Percentiles rank a stretch among this genome's conserved stretches.
These are phyloP conservation scores for Anastatica hierochuntica DNA, from an alignment of 345 rosid species.

Conservation along the genomic window DNA sequence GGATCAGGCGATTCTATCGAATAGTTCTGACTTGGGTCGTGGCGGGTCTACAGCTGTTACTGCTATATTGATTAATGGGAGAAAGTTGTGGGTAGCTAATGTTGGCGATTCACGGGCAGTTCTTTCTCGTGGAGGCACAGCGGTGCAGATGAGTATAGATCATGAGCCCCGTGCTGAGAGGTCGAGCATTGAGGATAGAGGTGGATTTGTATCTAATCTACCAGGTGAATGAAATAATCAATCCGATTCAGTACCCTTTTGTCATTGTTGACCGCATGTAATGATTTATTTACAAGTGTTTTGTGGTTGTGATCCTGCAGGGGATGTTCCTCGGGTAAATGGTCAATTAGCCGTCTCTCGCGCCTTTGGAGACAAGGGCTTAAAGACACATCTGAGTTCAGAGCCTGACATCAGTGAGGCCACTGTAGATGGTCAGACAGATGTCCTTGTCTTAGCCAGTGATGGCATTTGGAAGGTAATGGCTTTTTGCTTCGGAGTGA, in stretches of 20 bases:
- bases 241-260: not conserved
- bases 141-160: slow-evolving; percentile 49
- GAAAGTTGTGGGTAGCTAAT: slow-evolving; percentile 53
- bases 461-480: slow-evolving; percentile 89
- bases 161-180: slow-evolving; percentile 72
- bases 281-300: not conserved
- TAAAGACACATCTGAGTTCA: slow-evolving; percentile 69
- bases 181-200: slow-evolving; percentile 62
- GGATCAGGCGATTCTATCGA: slow-evolving; percentile 61
- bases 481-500: not conserved
- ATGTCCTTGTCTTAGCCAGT: slow-evolving; percentile 53
- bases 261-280: not conserved
- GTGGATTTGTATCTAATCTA: slow-evolving; percentile 83
- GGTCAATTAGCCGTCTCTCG: slow-evolving; percentile 86
- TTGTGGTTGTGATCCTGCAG: slow-evolving; percentile 19
- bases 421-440: slow-evolving; percentile 32
- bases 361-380: slow-evolving; percentile 77
- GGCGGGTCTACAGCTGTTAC: slow-evolving; percentile 82
- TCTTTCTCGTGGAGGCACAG: slow-evolving; percentile 44
- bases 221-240: slow-evolving; percentile 56
- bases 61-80: slow-evolving; percentile 49
- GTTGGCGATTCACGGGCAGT: slow-evolving; percentile 67
- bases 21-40: slow-evolving; percentile 51
- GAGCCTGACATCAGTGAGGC: slow-evolving; percentile 55
- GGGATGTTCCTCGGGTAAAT: slow-evolving; percentile 79